These are phyloP conservation scores for Logfia minima DNA, from an alignment of 129 eudicot species.

Conservation along the genomic window DNA sequence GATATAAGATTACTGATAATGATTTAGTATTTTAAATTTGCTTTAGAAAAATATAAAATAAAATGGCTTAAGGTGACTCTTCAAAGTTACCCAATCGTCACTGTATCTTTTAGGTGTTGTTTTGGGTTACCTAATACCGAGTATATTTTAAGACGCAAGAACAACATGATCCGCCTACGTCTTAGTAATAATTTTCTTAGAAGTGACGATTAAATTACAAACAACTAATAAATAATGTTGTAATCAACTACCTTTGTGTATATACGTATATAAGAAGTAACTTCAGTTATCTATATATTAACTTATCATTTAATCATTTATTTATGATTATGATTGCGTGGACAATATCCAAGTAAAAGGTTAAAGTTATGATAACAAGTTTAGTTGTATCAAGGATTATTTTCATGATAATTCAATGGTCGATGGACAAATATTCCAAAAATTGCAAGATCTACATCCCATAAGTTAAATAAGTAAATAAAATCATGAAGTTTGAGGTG, in stretches of 20 bases:
- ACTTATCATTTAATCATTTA: no score
- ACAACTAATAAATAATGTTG: neutral
- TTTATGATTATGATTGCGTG: no score
- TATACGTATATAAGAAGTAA: no score
- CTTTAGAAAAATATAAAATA: no score
- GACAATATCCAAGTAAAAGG: neutral
- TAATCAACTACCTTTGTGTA: neutral
- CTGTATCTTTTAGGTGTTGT: neutral
- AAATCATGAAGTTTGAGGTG: neutral
- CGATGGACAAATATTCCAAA: no score
- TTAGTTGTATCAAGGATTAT: neutral
- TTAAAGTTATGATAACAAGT: neutral
- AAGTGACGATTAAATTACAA: neutral
- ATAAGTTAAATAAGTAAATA: neutral
- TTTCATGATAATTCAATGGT: no score
- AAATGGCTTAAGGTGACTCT: neutral
- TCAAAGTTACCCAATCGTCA: neutral
- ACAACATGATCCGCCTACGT: neutral
- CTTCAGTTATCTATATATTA: neutral
- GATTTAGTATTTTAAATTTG: no score
- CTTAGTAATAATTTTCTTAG: neutral
- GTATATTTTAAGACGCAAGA: conserved; percentile 5
- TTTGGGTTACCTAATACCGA: neutral
- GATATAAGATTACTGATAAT: no score
- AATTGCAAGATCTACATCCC: no score